Conservation (phyloP, 768 basidiomycete species). For the Termitomyces sp. region DNA sequence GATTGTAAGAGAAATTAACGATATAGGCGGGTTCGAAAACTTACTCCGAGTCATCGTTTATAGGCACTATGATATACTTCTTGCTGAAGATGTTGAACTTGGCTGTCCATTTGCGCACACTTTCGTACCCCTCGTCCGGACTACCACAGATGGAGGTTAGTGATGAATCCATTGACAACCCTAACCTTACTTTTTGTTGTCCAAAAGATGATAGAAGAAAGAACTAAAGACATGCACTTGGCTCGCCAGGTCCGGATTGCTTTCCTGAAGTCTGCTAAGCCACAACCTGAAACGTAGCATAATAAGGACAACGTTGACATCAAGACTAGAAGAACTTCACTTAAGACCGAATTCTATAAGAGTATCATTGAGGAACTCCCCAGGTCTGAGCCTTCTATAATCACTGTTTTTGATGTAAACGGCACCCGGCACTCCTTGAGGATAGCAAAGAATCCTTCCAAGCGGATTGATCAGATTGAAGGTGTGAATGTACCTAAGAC, state of each 20-base stretch:
- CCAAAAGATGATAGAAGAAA: conserved; percentile 96
- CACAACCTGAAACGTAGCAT: conserved; percentile 48
- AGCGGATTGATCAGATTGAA: neutral
- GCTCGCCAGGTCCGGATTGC: conserved; percentile 55
- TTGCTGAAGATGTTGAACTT: conserved; percentile 86
- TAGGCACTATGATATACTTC: conserved; percentile 90
- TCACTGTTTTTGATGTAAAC: conserved; percentile 83
- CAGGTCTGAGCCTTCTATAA: conserved; percentile 61
- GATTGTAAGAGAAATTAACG: neutral
- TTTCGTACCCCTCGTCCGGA: conserved; percentile 64
- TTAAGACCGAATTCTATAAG: conserved; percentile 95
- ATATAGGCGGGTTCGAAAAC: conserved; percentile 15
- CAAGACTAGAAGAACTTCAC: conserved; percentile 36
- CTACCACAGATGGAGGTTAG: conserved; percentile 21
- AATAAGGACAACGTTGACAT: neutral
- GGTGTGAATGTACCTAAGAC: conserved; percentile 14
- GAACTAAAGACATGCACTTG: conserved; percentile 92
- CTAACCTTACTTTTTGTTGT: conserved; percentile 50
- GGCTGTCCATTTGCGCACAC: conserved; percentile 91
- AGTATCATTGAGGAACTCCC: conserved; percentile 93
- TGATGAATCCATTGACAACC: neutral
- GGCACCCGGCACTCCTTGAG: conserved; percentile 61
- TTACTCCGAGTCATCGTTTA: conserved; percentile 80
- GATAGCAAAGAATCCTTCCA: conserved; percentile 70
- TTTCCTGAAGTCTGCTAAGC: conserved; percentile 51